These are phyloP conservation scores for Russula earlei DNA, from an alignment of 768 basidiomycete species.

Conservation along the genomic window DNA sequence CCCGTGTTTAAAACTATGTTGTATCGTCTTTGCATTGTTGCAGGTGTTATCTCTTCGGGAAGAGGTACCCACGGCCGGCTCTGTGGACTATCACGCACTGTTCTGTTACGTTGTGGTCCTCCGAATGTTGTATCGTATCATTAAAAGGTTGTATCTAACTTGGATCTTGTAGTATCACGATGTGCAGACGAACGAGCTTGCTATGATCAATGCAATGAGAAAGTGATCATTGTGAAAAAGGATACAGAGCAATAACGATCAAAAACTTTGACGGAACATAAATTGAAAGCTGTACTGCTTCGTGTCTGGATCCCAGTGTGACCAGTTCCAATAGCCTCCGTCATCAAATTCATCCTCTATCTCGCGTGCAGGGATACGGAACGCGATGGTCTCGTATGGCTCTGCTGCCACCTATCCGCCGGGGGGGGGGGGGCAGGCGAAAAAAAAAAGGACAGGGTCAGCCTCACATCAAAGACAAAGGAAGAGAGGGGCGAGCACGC, in stretches of 20 bases:
- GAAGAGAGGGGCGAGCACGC: conserved; percentile 28
- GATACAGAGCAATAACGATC: conserved; percentile 12
- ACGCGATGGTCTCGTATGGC: conserved; percentile 98
- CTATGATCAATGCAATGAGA: too few species aligned
- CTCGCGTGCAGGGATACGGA: conserved; percentile 94
- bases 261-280: conserved; percentile 65
- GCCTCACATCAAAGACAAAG: conserved; percentile 16
- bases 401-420: conserved; percentile 99
- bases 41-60: not conserved
- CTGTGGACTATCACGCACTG: not conserved
- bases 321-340: conserved; percentile 92
- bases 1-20: not conserved
- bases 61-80: too few species aligned
- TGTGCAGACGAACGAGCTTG: too few species aligned
- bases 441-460: not conserved
- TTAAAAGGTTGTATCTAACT: not conserved
- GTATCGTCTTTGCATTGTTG: not conserved
- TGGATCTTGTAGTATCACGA: too few species aligned
- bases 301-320: conserved; percentile 98
- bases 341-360: conserved; percentile 93
- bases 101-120: not conserved
- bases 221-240: not conserved
- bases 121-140: not conserved
- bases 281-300: conserved; percentile 98
- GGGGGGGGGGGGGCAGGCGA: too few species aligned